A percentile compares a stretch with the other conserved stretches of the same genome.
Evolutionary conservation across 2,329 filamentous ascomycete genomes (phyloP).

Genomic region (Neonectria faginata): DNA sequence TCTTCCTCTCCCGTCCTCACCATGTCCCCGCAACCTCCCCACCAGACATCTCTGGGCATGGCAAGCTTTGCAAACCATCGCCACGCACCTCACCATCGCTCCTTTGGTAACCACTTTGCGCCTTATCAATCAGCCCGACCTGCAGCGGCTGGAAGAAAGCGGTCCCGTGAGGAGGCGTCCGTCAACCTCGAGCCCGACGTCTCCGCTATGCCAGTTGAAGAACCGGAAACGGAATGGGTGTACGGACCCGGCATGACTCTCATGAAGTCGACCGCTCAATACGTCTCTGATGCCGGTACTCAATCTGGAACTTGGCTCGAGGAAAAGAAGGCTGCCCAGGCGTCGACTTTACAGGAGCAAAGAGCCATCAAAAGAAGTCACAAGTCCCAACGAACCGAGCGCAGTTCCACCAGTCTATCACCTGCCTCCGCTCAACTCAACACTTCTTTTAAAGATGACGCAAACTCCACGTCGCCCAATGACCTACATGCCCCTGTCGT

Average conservation of each 20-base stretch:
- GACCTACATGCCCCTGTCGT: slow-evolving; percentile 69
- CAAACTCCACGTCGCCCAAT: slow-evolving; percentile 26
- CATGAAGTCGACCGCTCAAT: slow-evolving; percentile 72
- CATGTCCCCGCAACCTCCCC: slow-evolving; percentile 51
- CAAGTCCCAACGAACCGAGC: slow-evolving; percentile 75
- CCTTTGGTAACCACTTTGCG: slow-evolving; percentile 41
- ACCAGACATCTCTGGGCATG: slow-evolving; percentile 49
- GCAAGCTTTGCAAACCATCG: slow-evolving; percentile 45
- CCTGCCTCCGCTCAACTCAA: slow-evolving; percentile 31
- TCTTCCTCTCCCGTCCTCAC: slow-evolving; percentile 60
- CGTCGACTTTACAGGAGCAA: slow-evolving; percentile 61
- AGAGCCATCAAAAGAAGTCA: slow-evolving; percentile 63
- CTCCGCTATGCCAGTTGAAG: slow-evolving; percentile 57
- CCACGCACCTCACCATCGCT: slow-evolving; percentile 38
- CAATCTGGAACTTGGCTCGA: slow-evolving; percentile 81
- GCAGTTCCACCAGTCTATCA: slow-evolving; percentile 45
- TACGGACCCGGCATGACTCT: slow-evolving; percentile 80
- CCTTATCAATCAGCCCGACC: slow-evolving; percentile 45
- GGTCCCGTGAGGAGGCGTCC: slow-evolving; percentile 79
- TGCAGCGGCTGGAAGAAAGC: slow-evolving; percentile 71
- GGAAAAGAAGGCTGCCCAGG: slow-evolving; percentile 68
- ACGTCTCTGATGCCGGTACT: slow-evolving; percentile 68
- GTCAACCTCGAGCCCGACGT: slow-evolving; percentile 73
- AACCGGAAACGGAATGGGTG: slow-evolving; percentile 72
- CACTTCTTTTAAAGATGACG: slow-evolving; percentile 32